Evolutionary conservation across 2,329 filamentous ascomycete genomes (phyloP), one percentile per base, ranked within the genome.

Genomic region (Macroventuria anomochaeta): DNA sequence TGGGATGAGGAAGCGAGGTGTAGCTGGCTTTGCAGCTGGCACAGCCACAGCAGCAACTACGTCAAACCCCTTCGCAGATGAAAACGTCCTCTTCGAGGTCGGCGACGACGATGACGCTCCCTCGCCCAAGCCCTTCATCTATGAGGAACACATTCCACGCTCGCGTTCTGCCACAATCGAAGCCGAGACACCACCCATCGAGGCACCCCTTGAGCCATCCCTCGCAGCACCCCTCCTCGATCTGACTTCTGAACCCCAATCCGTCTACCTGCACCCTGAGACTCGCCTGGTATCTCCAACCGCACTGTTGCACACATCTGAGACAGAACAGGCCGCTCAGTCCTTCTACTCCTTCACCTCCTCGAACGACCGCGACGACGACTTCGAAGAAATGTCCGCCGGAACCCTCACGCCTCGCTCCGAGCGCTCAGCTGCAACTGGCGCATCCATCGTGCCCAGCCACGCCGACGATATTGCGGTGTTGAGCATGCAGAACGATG

Each of bases 11-110:
- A 64, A 69, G 39, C 70, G 70, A 15, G 73, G 72, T 33, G 59
- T 44, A 5, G 64, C 65, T 47, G 76, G 74, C 4, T 77, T 79
- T 58, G 67, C 71, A 11, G 62, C 70, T 40, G 79, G 79, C 13
- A 68, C 77, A 21, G 59, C 60, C 33, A 64, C 65, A 4, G 73
- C 74, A 21, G 62, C 58, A 20, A 58, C 63, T 18, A 54, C 65
- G 43, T 72, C 74, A 1, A 77, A 81, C 44, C 79, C 79, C 4
- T 81, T 81, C 58, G 68, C 72, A 12, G 78, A 81, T 53, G 69
- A 72, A 33, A 53, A 69, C 21, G 68, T 79, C 1, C 73, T 79
- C 10, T 76, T 80, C 28, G 79, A 80, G 61, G 70, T 75, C 31
- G 67, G 73, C 43, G 59, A 65, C 46, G 61, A 70, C 7, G 64